These are phyloP conservation scores for Cladorrhinum sp. DNA, from an alignment of 2,329 filamentous ascomycete genomes.

Conservation along the genomic window DNA sequence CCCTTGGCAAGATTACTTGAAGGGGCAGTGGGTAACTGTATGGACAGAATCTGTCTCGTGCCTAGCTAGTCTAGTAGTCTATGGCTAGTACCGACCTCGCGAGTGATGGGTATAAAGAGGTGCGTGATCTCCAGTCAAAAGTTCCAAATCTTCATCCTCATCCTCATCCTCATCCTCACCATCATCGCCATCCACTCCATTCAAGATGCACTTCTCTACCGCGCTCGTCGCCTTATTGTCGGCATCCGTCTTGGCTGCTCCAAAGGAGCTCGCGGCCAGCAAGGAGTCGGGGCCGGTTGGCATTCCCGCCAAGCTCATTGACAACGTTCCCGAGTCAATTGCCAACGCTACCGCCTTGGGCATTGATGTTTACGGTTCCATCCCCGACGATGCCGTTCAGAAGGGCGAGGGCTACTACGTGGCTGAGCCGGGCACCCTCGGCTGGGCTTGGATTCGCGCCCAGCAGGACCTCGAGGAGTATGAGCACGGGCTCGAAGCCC, in stretches of 20 bases:
- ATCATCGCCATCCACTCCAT: no score
- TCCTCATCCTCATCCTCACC: no score
- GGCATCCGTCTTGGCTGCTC: not conserved
- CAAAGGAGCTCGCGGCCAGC: not conserved
- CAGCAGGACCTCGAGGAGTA: not conserved
- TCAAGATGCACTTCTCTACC: not conserved
- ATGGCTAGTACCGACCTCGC: no score
- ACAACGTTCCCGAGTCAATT: not conserved
- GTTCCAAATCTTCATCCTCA: no score
- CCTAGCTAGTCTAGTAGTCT: no score
- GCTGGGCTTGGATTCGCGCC: conserved; percentile 1
- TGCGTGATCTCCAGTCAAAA: no score
- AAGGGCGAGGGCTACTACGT: not conserved
- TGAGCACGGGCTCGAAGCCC: not conserved
- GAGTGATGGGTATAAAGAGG: no score
- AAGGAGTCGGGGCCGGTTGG: not conserved
- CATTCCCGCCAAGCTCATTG: not conserved
- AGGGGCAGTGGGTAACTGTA: no score
- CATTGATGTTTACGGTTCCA: not conserved
- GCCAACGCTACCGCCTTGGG: conserved; percentile 2
- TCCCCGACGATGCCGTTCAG: not conserved
- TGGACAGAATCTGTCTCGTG: no score
- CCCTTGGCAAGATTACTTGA: no score
- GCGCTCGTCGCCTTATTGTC: not conserved
- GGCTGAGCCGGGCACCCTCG: not conserved